Percentiles rank a stretch among this genome's conserved stretches.
These are phyloP conservation scores for Coccinonectria pachysandricola DNA, from an alignment of 2,329 filamentous ascomycete species.

Conservation along the genomic window DNA sequence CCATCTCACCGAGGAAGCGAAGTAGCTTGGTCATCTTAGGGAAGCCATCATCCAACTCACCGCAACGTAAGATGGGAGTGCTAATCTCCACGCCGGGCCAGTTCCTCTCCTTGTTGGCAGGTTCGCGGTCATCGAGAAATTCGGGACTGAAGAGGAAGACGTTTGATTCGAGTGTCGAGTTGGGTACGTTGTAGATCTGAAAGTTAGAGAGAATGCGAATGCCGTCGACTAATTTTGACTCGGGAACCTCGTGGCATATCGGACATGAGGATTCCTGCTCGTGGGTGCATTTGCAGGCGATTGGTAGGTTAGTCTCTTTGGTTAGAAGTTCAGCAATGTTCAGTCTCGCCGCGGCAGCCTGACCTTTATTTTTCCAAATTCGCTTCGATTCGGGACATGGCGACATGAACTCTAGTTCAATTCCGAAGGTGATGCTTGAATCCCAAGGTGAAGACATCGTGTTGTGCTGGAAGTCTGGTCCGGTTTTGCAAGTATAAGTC, in stretches of 20 bases:
- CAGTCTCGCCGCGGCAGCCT: constrained; percentile 3
- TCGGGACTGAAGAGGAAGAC: constrained; percentile 11
- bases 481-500: too few species aligned
- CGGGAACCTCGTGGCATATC: not conserved
- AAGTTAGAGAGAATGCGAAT: constrained; percentile 1
- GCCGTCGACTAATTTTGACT: not conserved
- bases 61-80: constrained; percentile 9
- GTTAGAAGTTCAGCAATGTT: constrained; percentile 3
- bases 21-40: constrained; percentile 2
- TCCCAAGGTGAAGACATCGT: too few species aligned
- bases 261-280: not conserved
- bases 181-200: not conserved
- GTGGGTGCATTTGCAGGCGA: constrained; percentile 4
- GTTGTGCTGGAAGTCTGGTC: too few species aligned
- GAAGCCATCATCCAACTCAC: constrained; percentile 11
- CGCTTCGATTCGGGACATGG: too few species aligned
- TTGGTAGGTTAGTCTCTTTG: constrained; percentile 1
- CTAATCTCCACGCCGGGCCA: constrained; percentile 13
- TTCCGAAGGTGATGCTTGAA: too few species aligned
- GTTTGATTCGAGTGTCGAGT: not conserved
- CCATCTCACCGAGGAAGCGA: constrained; percentile 4
- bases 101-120: not conserved
- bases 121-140: not conserved
- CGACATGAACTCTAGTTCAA: too few species aligned
- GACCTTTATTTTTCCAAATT: too few species aligned